Percentiles rank a stretch among this genome's conserved stretches.
These are phyloP conservation scores for Actinomortierella wolfii DNA, from an alignment of 371 early-diverging fungal genomes.

Conservation along the genomic window DNA sequence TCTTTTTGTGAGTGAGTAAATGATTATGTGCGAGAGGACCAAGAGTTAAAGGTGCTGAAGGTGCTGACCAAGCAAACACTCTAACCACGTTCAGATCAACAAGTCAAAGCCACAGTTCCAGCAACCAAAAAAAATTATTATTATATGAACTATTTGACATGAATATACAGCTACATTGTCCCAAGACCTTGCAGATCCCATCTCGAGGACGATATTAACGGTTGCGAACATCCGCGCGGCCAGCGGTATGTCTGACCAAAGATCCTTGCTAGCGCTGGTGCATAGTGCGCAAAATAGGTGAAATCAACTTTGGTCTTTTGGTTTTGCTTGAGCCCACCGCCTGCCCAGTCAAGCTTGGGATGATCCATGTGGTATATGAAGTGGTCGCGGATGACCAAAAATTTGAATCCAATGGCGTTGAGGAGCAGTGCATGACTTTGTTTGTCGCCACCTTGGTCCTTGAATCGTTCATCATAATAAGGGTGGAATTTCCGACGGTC, in stretches of 20 bases:
- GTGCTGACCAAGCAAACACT: too few species aligned
- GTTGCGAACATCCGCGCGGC: constrained; percentile 60
- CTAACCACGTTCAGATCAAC: too few species aligned
- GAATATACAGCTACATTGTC: constrained; percentile 23
- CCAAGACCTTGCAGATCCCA: constrained; percentile 30
- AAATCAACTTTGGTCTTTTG: constrained; percentile 50
- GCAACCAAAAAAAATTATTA: too few species aligned
- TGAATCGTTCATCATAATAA: constrained; percentile 64
- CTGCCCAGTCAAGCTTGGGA: constrained; percentile 58
- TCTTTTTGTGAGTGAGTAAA: not conserved
- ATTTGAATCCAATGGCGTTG: constrained; percentile 62
- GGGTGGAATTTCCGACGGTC: constrained; percentile 48
- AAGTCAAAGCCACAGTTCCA: too few species aligned
- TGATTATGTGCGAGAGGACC: too few species aligned
- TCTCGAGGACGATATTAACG: constrained; percentile 30
- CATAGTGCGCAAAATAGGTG: constrained; percentile 60
- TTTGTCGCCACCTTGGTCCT: constrained; percentile 72
- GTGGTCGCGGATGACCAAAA: constrained; percentile 53
- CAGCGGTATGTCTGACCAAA: constrained; percentile 59
- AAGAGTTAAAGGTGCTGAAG: too few species aligned
- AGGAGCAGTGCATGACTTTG: constrained; percentile 65
- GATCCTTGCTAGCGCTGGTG: constrained; percentile 53
- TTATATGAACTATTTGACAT: too few species aligned
- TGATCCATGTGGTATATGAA: constrained; percentile 70
- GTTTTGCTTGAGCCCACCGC: constrained; percentile 54